phyloP scores from a whole-genome alignment of 257 asterid species.

The Paraleonurus japonicus region DNA sequence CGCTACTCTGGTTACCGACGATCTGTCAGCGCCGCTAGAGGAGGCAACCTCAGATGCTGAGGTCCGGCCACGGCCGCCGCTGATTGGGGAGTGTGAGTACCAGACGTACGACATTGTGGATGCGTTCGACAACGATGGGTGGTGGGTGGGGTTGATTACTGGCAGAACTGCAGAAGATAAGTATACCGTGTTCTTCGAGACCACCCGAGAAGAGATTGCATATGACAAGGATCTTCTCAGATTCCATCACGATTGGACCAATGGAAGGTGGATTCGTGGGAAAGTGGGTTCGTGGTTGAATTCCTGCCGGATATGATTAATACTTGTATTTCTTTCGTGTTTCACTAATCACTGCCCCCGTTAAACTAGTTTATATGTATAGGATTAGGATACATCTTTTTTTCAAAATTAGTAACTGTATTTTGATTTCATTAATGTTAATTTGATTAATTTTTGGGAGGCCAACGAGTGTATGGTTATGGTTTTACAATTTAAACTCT shows the following conservation, averaged over 20 bases:
- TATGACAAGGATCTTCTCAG: constrained; percentile 17
- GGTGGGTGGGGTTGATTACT: constrained; percentile 44
- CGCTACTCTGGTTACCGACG: constrained; percentile 19
- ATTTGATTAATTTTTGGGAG: too few species aligned
- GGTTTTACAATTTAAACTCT: too few species aligned
- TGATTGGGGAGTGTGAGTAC: background rate
- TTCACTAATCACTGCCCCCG: too few species aligned
- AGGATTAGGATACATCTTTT: too few species aligned
- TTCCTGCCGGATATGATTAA: too few species aligned
- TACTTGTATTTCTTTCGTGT: too few species aligned
- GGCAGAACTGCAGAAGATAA: background rate
- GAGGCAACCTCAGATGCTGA: constrained; percentile 24
- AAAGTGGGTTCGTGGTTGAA: too few species aligned
- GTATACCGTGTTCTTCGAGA: constrained; percentile 24
- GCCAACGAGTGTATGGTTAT: too few species aligned
- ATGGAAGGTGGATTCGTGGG: background rate
- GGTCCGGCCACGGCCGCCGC: constrained; percentile 35
- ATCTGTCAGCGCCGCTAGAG: constrained; percentile 21
- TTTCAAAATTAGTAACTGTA: too few species aligned
- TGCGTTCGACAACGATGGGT: constrained; percentile 38
- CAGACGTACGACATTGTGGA: constrained; percentile 23
- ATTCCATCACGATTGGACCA: constrained; percentile 36
- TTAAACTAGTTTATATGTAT: too few species aligned
- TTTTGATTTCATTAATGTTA: too few species aligned
- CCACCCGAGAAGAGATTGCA: constrained; percentile 19